A percentile compares a stretch with the other conserved stretches of the same genome.
Conservation (phyloP, 148 eudicot genomes). For the Cornus kousa region DNA sequence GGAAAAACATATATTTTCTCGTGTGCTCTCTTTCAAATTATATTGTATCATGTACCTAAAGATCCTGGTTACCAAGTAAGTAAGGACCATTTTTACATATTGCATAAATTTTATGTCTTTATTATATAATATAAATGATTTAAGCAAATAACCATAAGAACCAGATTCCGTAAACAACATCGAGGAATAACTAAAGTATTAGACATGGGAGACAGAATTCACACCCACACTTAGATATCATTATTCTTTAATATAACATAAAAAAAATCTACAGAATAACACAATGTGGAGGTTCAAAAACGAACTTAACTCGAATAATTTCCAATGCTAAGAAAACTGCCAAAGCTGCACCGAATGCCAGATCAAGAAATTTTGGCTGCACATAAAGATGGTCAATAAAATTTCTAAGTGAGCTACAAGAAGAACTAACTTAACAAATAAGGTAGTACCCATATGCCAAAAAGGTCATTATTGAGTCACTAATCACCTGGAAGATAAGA, state of each 20-base stretch:
- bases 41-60: too few relatives aligned
- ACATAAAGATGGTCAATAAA: slow-evolving; percentile 12
- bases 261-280: not conserved
- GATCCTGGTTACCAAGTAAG: too few relatives aligned
- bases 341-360: slow-evolving; percentile 95
- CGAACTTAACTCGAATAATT: slow-evolving; percentile 79
- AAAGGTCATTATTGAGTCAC: not conserved
- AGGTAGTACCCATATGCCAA: not conserved
- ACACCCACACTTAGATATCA: not conserved
- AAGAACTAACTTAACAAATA: slow-evolving; percentile 5
- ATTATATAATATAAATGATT: too few relatives aligned
- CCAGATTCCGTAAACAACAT: too few relatives aligned
- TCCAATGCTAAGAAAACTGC: slow-evolving; percentile 82
- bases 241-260: not conserved
- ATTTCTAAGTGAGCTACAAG: not conserved
- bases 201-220: too few relatives aligned
- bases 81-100: too few relatives aligned
- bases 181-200: too few relatives aligned
- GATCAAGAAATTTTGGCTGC: slow-evolving; percentile 86
- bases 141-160: too few relatives aligned
- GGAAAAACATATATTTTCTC: too few relatives aligned
- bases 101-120: too few relatives aligned
- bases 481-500: slow-evolving; percentile 81
- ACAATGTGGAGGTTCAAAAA: not conserved
- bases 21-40: too few relatives aligned